Conservation (phyloP, 192 early-diverging fungal species). For the Linnemannia exigua region DNA sequence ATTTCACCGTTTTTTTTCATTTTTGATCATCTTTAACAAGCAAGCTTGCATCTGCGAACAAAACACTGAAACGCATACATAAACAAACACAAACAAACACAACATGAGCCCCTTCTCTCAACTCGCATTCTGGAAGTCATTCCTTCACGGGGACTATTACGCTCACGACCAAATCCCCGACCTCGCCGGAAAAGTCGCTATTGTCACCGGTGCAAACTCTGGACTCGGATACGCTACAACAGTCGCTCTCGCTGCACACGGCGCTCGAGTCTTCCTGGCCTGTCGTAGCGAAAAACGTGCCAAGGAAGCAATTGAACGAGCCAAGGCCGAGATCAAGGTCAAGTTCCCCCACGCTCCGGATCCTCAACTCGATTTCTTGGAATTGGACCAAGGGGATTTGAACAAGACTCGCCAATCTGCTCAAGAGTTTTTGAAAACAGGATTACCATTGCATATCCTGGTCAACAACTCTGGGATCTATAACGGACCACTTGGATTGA, state of each 20-base stretch:
- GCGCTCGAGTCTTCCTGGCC: slow-evolving; percentile 27
- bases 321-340: slow-evolving; percentile 24
- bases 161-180: slow-evolving; percentile 39
- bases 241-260: slow-evolving; percentile 8
- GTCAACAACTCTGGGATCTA: slow-evolving; percentile 50
- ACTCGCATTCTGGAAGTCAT: background rate
- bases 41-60: background rate
- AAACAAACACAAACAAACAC: background rate
- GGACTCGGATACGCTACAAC: slow-evolving; percentile 45
- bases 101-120: background rate
- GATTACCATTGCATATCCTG: slow-evolving; percentile 60
- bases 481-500: slow-evolving; percentile 6
- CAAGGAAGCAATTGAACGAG: slow-evolving; percentile 1
- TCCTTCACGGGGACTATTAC: background rate
- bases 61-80: background rate
- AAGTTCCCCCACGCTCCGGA: background rate
- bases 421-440: slow-evolving; percentile 29
- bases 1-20: too few relatives aligned
- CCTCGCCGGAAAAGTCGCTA: slow-evolving; percentile 50
- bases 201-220: slow-evolving; percentile 61
- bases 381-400: slow-evolving; percentile 17
- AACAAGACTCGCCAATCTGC: slow-evolving; percentile 23
- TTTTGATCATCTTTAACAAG: background rate
- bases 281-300: slow-evolving; percentile 15
- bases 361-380: slow-evolving; percentile 28